Evolutionary conservation across 306 rosid species (phyloP).

Genomic region (Begonia loranthoides): DNA sequence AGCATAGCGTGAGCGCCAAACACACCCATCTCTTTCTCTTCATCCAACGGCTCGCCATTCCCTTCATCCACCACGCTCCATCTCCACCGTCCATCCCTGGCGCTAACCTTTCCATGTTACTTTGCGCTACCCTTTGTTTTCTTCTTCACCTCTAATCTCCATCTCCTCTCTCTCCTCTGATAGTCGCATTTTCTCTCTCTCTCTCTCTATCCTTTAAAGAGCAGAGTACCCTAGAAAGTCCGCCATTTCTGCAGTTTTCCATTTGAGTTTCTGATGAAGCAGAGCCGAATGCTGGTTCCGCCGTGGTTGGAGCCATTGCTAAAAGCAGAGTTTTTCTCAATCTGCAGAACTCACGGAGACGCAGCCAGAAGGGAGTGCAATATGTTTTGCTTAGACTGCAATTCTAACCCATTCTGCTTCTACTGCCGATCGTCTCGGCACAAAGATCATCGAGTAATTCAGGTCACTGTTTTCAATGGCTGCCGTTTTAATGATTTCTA

Average conservation of each 20-base stretch:
- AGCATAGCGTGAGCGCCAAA: slow-evolving; percentile 74
- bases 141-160: slow-evolving; percentile 32
- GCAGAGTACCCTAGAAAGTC: not conserved
- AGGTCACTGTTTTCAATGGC: slow-evolving; percentile 21
- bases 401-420: slow-evolving; percentile 67
- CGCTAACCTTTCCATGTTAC: slow-evolving; percentile 13
- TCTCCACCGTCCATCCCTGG: slow-evolving; percentile 30
- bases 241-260: too few relatives aligned
- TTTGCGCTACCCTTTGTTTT: slow-evolving; percentile 22
- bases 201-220: slow-evolving; percentile 6
- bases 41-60: slow-evolving; percentile 25
- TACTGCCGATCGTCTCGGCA: slow-evolving; percentile 82
- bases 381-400: slow-evolving; percentile 86
- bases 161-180: too few relatives aligned
- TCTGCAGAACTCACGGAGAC: slow-evolving; percentile 61
- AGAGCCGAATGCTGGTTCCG: slow-evolving; percentile 68
- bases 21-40: slow-evolving; percentile 33
- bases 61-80: slow-evolving; percentile 39
- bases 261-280: not conserved
- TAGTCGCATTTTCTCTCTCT: slow-evolving; percentile 6
- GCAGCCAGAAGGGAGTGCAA: slow-evolving; percentile 74
- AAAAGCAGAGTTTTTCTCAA: slow-evolving; percentile 51
- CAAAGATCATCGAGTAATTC: slow-evolving; percentile 87
- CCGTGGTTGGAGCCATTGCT: slow-evolving; percentile 80
- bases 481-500: not conserved